Base-by-base conservation (phyloP, 495 filamentous ascomycete genomes). In the Haplographium delicatum region DNA sequence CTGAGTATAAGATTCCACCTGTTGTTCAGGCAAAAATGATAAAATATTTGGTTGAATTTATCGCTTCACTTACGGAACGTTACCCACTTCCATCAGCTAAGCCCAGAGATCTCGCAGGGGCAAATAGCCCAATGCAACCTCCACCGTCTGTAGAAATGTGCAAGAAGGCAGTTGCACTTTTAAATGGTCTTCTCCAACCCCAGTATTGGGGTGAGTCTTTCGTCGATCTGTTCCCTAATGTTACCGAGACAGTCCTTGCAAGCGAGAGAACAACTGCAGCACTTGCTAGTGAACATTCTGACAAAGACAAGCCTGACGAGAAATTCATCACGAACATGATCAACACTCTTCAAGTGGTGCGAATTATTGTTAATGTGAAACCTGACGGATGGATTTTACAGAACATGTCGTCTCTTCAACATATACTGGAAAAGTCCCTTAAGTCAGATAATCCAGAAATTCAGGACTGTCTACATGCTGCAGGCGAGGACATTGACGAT, bases 1-100 rank as follows among this genome's bases (percentile, higher is more conserved):
- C 70, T 2, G 86, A 91, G 38, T 91, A 86, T 56, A 72, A 79
- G 34, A 80, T 91, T 10, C 77, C 87, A 41, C 58, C 73, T 5
- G 61, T 76, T 11, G 79, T 86, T 28, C 76, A 89, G 10, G 76
- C 77, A 7, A 81, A 89, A 59, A 81, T 97, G 68, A 78, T 95
- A 35, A 94, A 91, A 61, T 97, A 96, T 64, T 76, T 97, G 16
- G 88, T 95, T 19, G 85, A 91, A 30, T 96, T 96, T 65, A 96
- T 97, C 59, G 89, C 88, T 5, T 82, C 85, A 19, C 77, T 93
- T n/a, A 84, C 81, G 39, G 91, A 93, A 67, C 79, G 86, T 34
- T 95, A 84, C 68, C 82, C 78, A 40, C 80, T 86, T 25, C 81
- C 82, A 5, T 84, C 86, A 10, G 75, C 82, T 15, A 84, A 80